These are phyloP conservation scores for Colletotrichum liriopes DNA, from an alignment of 2,329 filamentous ascomycete species.

Conservation along the genomic window DNA sequence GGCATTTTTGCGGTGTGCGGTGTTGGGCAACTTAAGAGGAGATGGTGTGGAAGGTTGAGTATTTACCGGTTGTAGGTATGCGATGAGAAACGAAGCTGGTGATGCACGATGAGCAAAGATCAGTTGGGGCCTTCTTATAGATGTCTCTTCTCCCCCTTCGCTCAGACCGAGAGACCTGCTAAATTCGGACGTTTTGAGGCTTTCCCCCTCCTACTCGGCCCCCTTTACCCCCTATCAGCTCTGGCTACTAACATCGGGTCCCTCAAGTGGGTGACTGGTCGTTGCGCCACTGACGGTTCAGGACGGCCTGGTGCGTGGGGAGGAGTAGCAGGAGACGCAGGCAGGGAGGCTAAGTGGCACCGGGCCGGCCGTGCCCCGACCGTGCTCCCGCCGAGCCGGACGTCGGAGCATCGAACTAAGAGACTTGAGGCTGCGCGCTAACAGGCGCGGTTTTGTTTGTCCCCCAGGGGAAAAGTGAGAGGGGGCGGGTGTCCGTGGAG, in stretches of 20 bases:
- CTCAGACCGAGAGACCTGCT: slow-evolving; percentile 17
- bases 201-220: background rate
- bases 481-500: slow-evolving; percentile 38
- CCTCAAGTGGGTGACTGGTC: slow-evolving; percentile 7
- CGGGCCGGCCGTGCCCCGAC: slow-evolving; percentile 42
- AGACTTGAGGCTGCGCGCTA: slow-evolving; percentile 21
- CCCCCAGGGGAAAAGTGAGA: background rate
- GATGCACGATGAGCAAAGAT: slow-evolving; percentile 23
- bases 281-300: slow-evolving; percentile 35
- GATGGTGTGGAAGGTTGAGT: background rate
- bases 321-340: slow-evolving; percentile 38
- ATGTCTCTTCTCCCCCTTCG: slow-evolving; percentile 9
- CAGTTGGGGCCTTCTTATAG: slow-evolving; percentile 36
- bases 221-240: background rate
- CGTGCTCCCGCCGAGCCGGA: slow-evolving; percentile 42
- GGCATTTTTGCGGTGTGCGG: slow-evolving; percentile 22
- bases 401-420: slow-evolving; percentile 28
- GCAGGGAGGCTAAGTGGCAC: slow-evolving; percentile 36
- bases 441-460: slow-evolving; percentile 7
- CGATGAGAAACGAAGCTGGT: slow-evolving; percentile 4
- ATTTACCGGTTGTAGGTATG: slow-evolving; percentile 1
- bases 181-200: slow-evolving; percentile 24
- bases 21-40: background rate
- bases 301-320: slow-evolving; percentile 11
- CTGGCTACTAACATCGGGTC: background rate